phyloP scores from a whole-genome alignment of 495 filamentous ascomycete genomes.

The Chaetomium cochliodes region DNA sequence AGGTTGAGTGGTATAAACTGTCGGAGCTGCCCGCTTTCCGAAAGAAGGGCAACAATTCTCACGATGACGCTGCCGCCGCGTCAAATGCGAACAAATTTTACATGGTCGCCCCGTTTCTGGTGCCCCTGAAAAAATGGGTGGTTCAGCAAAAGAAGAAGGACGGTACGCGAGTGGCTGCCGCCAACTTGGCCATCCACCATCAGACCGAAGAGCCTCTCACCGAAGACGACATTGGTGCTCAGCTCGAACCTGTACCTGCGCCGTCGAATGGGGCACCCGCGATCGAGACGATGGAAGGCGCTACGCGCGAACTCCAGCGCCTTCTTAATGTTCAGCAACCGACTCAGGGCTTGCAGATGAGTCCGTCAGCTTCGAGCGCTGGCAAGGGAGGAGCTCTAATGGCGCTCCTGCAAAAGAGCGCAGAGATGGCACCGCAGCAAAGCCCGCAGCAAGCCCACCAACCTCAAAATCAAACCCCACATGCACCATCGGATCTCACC shows the following conservation, averaged over 20 bases:
- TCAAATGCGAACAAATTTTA: conserved; percentile 84
- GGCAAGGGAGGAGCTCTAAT: conserved; percentile 40
- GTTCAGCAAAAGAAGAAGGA: conserved; percentile 72
- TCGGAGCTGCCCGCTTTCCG: conserved; percentile 82
- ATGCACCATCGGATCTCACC: conserved; percentile 46
- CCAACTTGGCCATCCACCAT: conserved; percentile 29
- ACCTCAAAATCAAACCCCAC: conserved; percentile 27
- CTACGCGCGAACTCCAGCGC: conserved; percentile 61
- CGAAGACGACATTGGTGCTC: conserved; percentile 43
- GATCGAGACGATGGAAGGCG: conserved; percentile 52
- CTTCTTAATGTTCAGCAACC: conserved; percentile 61
- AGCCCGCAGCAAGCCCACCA: conserved; percentile 17
- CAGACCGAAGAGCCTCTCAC: conserved; percentile 41
- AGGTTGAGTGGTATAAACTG: conserved; percentile 87
- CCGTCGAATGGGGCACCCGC: conserved; percentile 27
- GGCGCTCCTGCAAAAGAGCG: conserved; percentile 36
- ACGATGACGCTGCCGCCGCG: conserved; percentile 49
- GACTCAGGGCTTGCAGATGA: conserved; percentile 44
- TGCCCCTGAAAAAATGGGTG: conserved; percentile 87
- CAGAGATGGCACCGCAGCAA: conserved; percentile 26
- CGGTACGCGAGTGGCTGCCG: conserved; percentile 37
- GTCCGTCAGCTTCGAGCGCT: conserved; percentile 23
- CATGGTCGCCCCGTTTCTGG: conserved; percentile 94
- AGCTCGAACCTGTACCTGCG: conserved; percentile 27
- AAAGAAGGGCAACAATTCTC: conserved; percentile 56